Evolutionary conservation across 2,329 filamentous ascomycete genomes (phyloP), one percentile per base, ranked within the genome.

Genomic region (Aspergillus sp.): DNA sequence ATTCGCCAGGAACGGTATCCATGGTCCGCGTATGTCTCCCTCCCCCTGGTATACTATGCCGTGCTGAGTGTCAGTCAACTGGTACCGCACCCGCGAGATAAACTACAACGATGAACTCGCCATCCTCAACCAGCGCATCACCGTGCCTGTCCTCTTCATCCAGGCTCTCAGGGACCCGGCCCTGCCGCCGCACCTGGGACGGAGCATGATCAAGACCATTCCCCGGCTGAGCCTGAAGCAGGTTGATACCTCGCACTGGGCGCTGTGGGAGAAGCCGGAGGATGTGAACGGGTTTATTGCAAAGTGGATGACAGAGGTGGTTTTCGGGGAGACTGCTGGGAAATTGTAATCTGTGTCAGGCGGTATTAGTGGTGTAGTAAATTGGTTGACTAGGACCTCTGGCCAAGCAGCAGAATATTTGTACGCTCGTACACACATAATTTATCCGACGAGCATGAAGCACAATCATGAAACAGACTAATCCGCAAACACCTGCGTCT

Each of bases 221-320:
- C 71, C 74, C 2, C 69, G 75, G 29, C 58, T 93, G 49, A 81
- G 74, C 5, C 68, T 71, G 39, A 69, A 63, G 6, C 74, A 82
- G 53, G 79, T 94, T 34, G 60, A 78, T 22, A 71, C 80, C 0
- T 67, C 71, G 12, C 91, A 96, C 60, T 96, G 89, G 89, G 83
- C 80, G 28, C 61, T 93, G 53, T 79, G 76, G 67, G 75, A 94
- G 66, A 74, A 73, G 42, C 71, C 80, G 0, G 72, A 69, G 14
- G 74, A 80, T 47, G 74, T 85, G 3, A 95, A 95, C 57, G 56
- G 53, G 30, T 64, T 78, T 39, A 68, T 94, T 45, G 68, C 64
- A 35, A 67, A 71, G 36, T 94, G 86, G 74, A 44, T 93, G 39
- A 68, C 72, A 37, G 62, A 60, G 11, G 68, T 79, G 26, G 69